Evolutionary conservation across 257 asterid species (phyloP).

Genomic region (Mitragyna speciosa): DNA sequence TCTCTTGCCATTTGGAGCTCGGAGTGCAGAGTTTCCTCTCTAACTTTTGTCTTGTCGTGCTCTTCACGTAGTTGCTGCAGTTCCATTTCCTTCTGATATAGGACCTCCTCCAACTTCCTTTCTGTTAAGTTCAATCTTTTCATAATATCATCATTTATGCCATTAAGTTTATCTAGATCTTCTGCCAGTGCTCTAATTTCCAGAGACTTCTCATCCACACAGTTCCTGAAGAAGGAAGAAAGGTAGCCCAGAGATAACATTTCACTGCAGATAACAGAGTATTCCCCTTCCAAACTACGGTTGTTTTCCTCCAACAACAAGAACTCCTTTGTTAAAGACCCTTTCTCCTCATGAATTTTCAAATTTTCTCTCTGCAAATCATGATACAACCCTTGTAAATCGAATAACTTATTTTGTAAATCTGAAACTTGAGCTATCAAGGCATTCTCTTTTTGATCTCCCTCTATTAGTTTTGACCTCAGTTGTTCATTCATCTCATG

Average conservation of each 20-base stretch:
- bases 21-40: constrained; percentile 42
- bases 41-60: constrained; percentile 37
- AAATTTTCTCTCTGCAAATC: constrained; percentile 46
- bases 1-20: constrained; percentile 48
- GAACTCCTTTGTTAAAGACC: constrained; percentile 40
- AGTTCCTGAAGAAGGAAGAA: constrained; percentile 52
- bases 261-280: constrained; percentile 38
- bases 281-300: constrained; percentile 59
- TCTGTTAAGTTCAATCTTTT: constrained; percentile 51
- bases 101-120: constrained; percentile 48
- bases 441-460: constrained; percentile 44
- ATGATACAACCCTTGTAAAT: constrained; percentile 41
- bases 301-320: constrained; percentile 45
- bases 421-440: constrained; percentile 40
- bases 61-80: constrained; percentile 43
- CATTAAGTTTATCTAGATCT: constrained; percentile 42
- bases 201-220: constrained; percentile 48
- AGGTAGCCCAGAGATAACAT: constrained; percentile 50
- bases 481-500: constrained; percentile 50
- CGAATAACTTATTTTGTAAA: constrained; percentile 40
- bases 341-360: constrained; percentile 45
- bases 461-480: constrained; percentile 48
- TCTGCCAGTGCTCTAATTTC: constrained; percentile 45
- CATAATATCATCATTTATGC: constrained; percentile 38
- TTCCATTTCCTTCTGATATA: constrained; percentile 42